phyloP scores from a whole-genome alignment of 2,329 filamentous ascomycete species.

The Pochonia chlamydosporia region DNA sequence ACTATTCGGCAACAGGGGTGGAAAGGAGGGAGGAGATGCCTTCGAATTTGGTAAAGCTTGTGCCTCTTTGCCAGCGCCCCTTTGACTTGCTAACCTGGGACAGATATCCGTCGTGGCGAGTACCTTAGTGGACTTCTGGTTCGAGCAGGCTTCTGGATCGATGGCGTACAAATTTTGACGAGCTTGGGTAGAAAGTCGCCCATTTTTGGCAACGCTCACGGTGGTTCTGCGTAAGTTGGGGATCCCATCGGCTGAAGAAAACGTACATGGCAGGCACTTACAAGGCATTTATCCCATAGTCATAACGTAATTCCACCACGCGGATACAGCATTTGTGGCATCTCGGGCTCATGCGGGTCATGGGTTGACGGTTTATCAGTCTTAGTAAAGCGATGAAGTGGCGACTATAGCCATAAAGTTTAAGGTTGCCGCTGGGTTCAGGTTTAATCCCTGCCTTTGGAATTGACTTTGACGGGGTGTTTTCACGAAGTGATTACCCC shows the following conservation, averaged over 20 bases:
- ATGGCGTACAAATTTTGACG: constrained; percentile 85
- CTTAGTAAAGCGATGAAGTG: constrained; percentile 45
- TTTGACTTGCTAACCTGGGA: constrained; percentile 17
- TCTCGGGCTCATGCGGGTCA: constrained; percentile 72
- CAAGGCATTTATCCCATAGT: constrained; percentile 38
- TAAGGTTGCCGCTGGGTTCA: not conserved
- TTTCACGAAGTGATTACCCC: not conserved
- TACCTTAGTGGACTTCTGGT: constrained; percentile 82
- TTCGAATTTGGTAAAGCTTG: constrained; percentile 68
- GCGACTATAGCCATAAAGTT: not conserved
- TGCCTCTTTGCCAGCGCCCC: not conserved
- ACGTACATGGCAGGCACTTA: not conserved
- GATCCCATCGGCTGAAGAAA: not conserved
- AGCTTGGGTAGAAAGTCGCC: constrained; percentile 81
- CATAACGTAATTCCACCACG: constrained; percentile 83
- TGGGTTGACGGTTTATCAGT: constrained; percentile 86
- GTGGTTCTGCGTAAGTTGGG: constrained; percentile 71
- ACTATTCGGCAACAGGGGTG: constrained; percentile 77
- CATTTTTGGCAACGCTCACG: constrained; percentile 73
- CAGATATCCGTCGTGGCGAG: constrained; percentile 80
- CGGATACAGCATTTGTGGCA: constrained; percentile 82
- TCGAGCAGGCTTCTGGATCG: constrained; percentile 74
- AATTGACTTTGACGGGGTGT: not conserved
- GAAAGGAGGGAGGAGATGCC: constrained; percentile 61
- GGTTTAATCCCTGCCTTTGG: not conserved